Base-by-base conservation (phyloP, 495 filamentous ascomycete genomes). In the Aspergillus campestris region DNA sequence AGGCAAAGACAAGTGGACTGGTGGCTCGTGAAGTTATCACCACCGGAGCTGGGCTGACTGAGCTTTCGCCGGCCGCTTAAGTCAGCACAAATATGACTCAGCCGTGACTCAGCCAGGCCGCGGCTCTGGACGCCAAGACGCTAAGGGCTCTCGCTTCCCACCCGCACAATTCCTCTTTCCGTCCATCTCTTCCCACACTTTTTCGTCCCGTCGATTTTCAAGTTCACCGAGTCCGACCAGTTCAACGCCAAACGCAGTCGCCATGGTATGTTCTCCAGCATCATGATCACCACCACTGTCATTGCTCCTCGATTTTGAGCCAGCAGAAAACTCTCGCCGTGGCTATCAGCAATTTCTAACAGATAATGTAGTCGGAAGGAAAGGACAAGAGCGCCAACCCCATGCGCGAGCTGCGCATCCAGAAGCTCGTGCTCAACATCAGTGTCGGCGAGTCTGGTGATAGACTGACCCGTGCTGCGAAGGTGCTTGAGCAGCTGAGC, bases 401-500 rank as follows among this genome's bases (percentile, higher is more conserved):
- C 73, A 97, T 97, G 94, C 86, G 89, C 75, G 90, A 97, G 78
- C 87, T 99, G 67, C 86, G 88, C 77, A 95, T 99, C 77, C 88
- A 95, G 77, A 99, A 99, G 81, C 88, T 99, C 73, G 92, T 97
- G 69, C 90, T 99, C 66, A 99, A 99, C 83, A 99, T 99, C 80
- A 95, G 84, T 49, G 94, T 99, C 69, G 94, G 94, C 75, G 94
- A 99, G 80, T 97, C 94, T 81, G 94, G 94, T 83, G 94, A 99
- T 74, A 94, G 94, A 84, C 84, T 99, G 65, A 99, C 94, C 60
- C 86, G 94, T 80, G 94, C 94, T 61, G 94, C 94, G 63, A 99
- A 99, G 81, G 94, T 99, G 83, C 80, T 99, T 56, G 94, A 99
- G 77, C 94, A 99, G 81, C 80, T 99, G 66, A 86, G 80, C 69